Conservation (phyloP, 768 basidiomycete species). For the Lactarius tabidus region DNA sequence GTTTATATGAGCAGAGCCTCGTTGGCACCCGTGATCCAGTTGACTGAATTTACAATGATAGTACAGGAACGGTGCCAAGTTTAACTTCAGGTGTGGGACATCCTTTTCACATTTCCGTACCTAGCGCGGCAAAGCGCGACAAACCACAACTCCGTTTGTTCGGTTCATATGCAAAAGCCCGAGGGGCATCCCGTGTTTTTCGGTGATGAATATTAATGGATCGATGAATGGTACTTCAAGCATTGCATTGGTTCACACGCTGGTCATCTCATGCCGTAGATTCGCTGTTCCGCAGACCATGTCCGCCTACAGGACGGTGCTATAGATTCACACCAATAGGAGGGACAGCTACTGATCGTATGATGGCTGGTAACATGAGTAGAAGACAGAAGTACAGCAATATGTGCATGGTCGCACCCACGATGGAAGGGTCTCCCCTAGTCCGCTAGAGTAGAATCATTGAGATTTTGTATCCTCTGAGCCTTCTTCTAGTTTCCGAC, state of each 20-base stretch:
- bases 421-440: too few species aligned
- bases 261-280: neutral
- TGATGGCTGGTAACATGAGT: too few species aligned
- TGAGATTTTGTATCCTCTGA: constrained; percentile 1
- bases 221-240: too few species aligned
- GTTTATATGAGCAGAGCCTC: neutral
- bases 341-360: too few species aligned
- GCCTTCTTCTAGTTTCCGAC: constrained; percentile 56
- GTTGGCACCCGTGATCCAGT: neutral
- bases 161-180: neutral
- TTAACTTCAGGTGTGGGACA: neutral
- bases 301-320: neutral
- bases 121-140: neutral
- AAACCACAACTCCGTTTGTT: neutral
- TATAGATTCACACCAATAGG: neutral
- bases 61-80: neutral
- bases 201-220: neutral
- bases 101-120: neutral
- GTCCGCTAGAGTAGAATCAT: neutral
- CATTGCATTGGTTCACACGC: neutral
- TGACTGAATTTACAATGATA: neutral
- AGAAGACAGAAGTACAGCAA: too few species aligned
- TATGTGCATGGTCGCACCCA: too few species aligned
- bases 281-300: neutral
- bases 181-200: neutral